Evolutionary conservation across 345 rosid species (phyloP), one percentile per base, ranked within the genome.

Genomic region (Mercurialis annua): DNA sequence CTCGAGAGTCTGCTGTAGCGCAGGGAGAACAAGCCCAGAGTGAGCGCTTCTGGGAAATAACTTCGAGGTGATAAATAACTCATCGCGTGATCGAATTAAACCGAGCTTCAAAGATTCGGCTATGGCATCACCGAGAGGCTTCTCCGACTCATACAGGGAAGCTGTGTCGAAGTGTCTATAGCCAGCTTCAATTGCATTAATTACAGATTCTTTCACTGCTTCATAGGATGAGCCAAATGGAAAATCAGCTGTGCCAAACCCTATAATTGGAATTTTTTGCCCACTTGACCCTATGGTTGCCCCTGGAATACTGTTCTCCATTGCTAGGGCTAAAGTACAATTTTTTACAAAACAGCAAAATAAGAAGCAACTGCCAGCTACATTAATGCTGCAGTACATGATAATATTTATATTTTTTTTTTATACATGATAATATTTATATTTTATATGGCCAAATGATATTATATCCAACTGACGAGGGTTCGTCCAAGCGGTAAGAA

Each of bases 81-180:
- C 86, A 24, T 82, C 74, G 4, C 90, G 71, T 15, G 87, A 77
- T 30, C 23, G 36, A 30, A 90, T 64, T 9, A 82, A 76, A 0
- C 86, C 81, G 1, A 59, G 78, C 8, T 68, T 23, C 6, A 85
- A 38, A 10, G 95, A 89, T 33, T 82, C 90, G 0, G 57, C 59
- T 1, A 90, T 33, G 15, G 90, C 95, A 50, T 76, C 82, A 0
- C 90, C 97, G 9, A 86, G 71, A 0, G 86, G 67, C 64, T 81
- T 77, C 76, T 88, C 95, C 0, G 90, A 54, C 4, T 66, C 78
- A 55, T 88, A 88, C 15, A 73, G 2, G 0, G 86, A 69, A 6
- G 97, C 87, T 0, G 92, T 88, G 64, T 91, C 95, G n/a, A 88
- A 85, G 64, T 91, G 97, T 27, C 95, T 78, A 68, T 83, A 88